Evolutionary conservation across 1,284 basidiomycete genomes (phyloP).

Genomic region (Trichosporon sp.): DNA sequence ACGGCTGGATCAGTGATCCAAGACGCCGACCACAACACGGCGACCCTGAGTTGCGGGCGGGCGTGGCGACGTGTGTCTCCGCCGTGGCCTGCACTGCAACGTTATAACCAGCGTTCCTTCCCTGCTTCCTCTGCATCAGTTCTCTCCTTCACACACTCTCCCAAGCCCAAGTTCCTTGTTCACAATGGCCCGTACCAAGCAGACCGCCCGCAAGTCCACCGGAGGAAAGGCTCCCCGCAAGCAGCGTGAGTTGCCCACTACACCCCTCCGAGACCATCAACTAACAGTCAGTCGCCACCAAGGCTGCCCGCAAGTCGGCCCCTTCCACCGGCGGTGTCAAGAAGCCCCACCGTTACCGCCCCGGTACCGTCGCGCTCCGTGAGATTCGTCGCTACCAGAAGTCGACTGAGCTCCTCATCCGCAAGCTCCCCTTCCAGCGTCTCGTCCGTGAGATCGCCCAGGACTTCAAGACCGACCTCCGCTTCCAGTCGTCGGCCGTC

Average conservation of each 20-base stretch:
- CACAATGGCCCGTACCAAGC: constrained; percentile 52
- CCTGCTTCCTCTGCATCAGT: not conserved
- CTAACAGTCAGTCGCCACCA: constrained; percentile 48
- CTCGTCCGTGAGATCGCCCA: constrained; percentile 69
- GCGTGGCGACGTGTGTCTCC: too few species aligned
- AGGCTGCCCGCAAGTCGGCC: constrained; percentile 54
- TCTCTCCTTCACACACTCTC: constrained; percentile 13
- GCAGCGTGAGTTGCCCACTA: constrained; percentile 37
- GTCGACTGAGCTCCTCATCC: constrained; percentile 85
- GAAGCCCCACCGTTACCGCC: constrained; percentile 60
- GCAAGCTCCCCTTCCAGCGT: constrained; percentile 89
- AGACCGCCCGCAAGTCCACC: constrained; percentile 62
- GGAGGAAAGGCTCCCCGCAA: constrained; percentile 56
- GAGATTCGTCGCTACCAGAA: constrained; percentile 58
- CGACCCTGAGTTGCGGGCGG: not conserved
- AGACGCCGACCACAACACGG: not conserved
- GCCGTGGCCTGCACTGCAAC: too few species aligned
- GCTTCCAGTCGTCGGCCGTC: constrained; percentile 89
- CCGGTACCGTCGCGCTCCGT: constrained; percentile 56
- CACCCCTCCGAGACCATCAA: not conserved
- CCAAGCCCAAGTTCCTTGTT: constrained; percentile 1
- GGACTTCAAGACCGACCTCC: constrained; percentile 76
- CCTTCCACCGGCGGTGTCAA: constrained; percentile 57
- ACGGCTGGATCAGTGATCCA: too few species aligned
- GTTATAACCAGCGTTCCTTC: not conserved